Evolutionary conservation across 805 yeast species (phyloP).

Genomic region (Barnettozyma californica): DNA sequence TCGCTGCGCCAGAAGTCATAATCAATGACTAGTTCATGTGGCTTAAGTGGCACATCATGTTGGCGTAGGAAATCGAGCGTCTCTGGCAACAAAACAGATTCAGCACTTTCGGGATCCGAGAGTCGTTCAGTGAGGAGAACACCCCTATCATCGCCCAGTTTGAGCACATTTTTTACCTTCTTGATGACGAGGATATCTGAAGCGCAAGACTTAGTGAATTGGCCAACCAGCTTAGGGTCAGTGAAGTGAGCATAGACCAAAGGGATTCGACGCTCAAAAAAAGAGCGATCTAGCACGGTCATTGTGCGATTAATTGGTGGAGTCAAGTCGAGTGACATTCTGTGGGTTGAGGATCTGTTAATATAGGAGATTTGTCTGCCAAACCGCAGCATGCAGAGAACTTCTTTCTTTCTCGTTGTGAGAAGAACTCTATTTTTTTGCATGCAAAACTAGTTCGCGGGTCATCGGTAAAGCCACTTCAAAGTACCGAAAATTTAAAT

Average conservation of each 20-base stretch:
- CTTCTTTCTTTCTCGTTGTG: neutral
- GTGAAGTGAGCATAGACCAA: constrained; percentile 66
- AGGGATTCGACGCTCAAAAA: constrained; percentile 52
- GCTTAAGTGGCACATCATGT: constrained; percentile 40
- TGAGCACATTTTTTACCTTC: constrained; percentile 65
- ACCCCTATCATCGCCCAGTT: constrained; percentile 30
- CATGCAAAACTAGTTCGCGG: neutral
- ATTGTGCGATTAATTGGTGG: constrained; percentile 72
- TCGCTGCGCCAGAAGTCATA: constrained; percentile 88
- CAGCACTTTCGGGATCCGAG: constrained; percentile 32
- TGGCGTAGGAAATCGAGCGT: constrained; percentile 44
- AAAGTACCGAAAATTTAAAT: neutral
- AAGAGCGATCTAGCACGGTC: constrained; percentile 59
- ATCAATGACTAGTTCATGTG: constrained; percentile 52
- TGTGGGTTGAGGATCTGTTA: constrained; percentile 1
- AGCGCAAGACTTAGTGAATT: constrained; percentile 53
- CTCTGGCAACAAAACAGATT: constrained; percentile 33
- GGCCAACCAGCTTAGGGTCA: constrained; percentile 45
- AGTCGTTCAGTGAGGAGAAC: constrained; percentile 57
- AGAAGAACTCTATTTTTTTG: neutral
- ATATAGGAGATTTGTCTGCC: neutral
- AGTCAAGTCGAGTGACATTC: constrained; percentile 13
- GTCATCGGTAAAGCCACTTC: constrained; percentile 7
- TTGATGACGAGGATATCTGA: constrained; percentile 66
- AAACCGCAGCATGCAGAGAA: constrained; percentile 4